phyloP scores from a whole-genome alignment of 2,329 filamentous ascomycete genomes.

The Ramichloridium luteum region DNA sequence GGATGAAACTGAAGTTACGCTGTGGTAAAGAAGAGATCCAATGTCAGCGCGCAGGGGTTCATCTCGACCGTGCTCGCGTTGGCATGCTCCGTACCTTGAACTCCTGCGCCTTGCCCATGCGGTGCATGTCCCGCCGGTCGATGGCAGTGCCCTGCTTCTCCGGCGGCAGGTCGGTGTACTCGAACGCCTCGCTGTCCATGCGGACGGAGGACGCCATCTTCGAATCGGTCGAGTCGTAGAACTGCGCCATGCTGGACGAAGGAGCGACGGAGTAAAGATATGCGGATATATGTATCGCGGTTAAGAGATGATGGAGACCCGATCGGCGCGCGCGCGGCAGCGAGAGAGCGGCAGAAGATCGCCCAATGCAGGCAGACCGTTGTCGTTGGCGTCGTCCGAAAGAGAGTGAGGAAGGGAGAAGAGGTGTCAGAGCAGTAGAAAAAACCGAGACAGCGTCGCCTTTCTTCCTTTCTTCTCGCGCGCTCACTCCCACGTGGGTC shows the following conservation, averaged over 20 bases:
- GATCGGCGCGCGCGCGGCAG: no score
- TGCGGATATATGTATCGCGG: no score
- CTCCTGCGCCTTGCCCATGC: slow-evolving; percentile 15
- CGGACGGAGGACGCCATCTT: slow-evolving; percentile 8
- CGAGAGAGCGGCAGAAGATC: no score
- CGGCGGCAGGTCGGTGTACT: slow-evolving; percentile 10
- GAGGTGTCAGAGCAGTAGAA: no score
- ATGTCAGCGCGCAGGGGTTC: not conserved
- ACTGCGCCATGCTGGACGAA: slow-evolving; percentile 6
- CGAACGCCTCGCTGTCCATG: slow-evolving; percentile 9
- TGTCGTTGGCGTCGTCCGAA: no score
- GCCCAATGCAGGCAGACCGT: no score
- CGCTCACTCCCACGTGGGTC: no score
- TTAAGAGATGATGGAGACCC: no score
- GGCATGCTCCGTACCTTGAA: slow-evolving; percentile 6
- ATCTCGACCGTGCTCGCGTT: not conserved
- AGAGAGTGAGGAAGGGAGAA: no score
- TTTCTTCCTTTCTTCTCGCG: no score
- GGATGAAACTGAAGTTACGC: slow-evolving; percentile 17
- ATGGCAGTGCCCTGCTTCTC: slow-evolving; percentile 13
- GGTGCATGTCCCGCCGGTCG: slow-evolving; percentile 13
- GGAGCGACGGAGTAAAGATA: not conserved
- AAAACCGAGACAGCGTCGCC: no score
- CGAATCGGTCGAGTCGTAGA: slow-evolving; percentile 4
- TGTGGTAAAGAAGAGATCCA: slow-evolving; percentile 1